phyloP scores from a whole-genome alignment of 176 grass and related monocot genomes.

The Eleusine indica region DNA sequence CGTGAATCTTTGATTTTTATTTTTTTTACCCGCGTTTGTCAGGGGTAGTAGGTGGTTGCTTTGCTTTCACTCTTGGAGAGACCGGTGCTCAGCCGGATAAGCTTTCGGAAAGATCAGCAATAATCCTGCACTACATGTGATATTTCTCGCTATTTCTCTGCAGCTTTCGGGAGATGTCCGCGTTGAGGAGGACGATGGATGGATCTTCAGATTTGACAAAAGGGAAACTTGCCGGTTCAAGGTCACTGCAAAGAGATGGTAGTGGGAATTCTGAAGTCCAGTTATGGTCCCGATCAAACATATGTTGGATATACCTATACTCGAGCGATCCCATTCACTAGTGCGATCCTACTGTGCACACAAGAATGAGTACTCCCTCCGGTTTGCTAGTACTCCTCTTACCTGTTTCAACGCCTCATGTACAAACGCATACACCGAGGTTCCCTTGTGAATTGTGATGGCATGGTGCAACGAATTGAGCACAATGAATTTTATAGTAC shows the following conservation, averaged over 20 bases:
- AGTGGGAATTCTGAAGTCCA: neutral
- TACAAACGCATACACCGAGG: too few relatives aligned
- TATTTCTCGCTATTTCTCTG: neutral
- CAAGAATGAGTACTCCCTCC: too few relatives aligned
- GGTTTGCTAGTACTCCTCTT: too few relatives aligned
- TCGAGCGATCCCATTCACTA: neutral
- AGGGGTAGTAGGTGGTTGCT: slow-evolving; percentile 30
- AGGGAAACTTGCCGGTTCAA: neutral
- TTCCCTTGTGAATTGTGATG: too few relatives aligned
- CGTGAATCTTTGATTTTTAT: slow-evolving; percentile 1
- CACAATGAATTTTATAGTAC: too few relatives aligned
- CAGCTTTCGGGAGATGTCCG: slow-evolving; percentile 21
- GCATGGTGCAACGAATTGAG: too few relatives aligned
- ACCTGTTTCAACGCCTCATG: too few relatives aligned
- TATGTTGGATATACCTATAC: neutral
- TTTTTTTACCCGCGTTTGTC: slow-evolving; percentile 23
- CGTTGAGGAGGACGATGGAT: neutral
- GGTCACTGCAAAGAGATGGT: neutral
- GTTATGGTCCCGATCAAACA: neutral
- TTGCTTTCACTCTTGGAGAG: slow-evolving; percentile 22
- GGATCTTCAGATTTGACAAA: slow-evolving; percentile 30
- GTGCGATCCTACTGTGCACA: neutral
- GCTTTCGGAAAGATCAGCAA: slow-evolving; percentile 1
- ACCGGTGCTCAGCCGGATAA: neutral
- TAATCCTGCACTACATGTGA: neutral